Evolutionary conservation across 2,329 filamentous ascomycete genomes (phyloP), one percentile per base, ranked within the genome.

Genomic region (Penicillium aurantiogriseum): DNA sequence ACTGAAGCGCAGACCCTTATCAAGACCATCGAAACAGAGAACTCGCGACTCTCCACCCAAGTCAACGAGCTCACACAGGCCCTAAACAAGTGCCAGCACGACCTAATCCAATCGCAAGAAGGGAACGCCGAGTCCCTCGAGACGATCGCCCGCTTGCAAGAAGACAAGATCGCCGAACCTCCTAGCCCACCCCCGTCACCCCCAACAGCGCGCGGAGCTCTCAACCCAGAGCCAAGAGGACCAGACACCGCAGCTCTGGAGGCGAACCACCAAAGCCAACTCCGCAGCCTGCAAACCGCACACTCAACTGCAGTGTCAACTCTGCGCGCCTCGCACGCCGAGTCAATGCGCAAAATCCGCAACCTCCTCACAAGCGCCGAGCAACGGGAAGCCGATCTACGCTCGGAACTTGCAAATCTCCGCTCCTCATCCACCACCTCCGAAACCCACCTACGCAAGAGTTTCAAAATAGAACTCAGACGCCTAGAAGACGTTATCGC

Each of bases 21-120:
- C 49, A 69, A 74, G 35, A 71, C 71, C 5, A 69, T 77, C 13
- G 74, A 76, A 60, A 59, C 67, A 6, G 76, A 78, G 54, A 78
- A 77, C 46, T 67, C 68, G 4, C 70, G 70, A 7, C 68, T 79
- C 7, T 65, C 67, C 15, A 66, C 63, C 23, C 68, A 69, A n/a
- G 66, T 71, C 6, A 70, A 75, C 15, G 71, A 75, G 21, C 66
- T 77, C 10, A 73, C 63, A 15, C 60, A 69, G 13, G 68, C 64
- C 19, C 63, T 77, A 21, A 64, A 65, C 40, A 70, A 71, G 49
- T 56, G 70, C 25, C 69, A 74, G 36, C 60, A 66, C 19, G 70
- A 73, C 5, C 58, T 76, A 6, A 60, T 63, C 27, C 67, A 64
- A 23, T 57, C 70, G 2, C 71, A 66, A 51, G 68, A 72, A 36